Evolutionary conservation across 2,329 filamentous ascomycete genomes (phyloP).

Genomic region (Exophiala spinifera): DNA sequence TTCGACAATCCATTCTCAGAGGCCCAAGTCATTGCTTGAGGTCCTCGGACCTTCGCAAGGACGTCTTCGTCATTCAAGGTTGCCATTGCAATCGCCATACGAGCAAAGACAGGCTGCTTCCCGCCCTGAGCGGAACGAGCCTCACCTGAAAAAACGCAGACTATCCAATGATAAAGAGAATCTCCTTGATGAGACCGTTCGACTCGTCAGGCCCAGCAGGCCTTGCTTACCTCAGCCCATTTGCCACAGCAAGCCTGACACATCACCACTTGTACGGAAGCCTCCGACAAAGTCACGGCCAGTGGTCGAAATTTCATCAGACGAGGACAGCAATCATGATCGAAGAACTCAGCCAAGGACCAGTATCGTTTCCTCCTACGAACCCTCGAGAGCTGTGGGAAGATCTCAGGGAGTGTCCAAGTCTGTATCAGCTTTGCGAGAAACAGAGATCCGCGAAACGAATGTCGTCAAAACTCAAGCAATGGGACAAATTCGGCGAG

Average conservation of each 20-base stretch:
- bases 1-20: slow-evolving; percentile 46
- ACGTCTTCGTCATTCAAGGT: slow-evolving; percentile 58
- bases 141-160: slow-evolving; percentile 37
- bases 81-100: slow-evolving; percentile 62
- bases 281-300: slow-evolving; percentile 9
- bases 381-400: not conserved
- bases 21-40: slow-evolving; percentile 59
- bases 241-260: slow-evolving; percentile 4
- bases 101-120: slow-evolving; percentile 50
- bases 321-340: slow-evolving; percentile 14
- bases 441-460: too few species aligned
- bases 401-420: too few species aligned
- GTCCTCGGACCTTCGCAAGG: slow-evolving; percentile 64
- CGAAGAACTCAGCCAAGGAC: not conserved
- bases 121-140: slow-evolving; percentile 24
- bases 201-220: not conserved
- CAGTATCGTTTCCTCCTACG: not conserved
- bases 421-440: too few species aligned
- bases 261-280: not conserved
- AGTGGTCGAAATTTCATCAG: slow-evolving; percentile 22
- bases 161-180: slow-evolving; percentile 25
- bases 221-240: slow-evolving; percentile 13
- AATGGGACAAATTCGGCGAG: not conserved
- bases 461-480: too few species aligned
- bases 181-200: not conserved